Percentiles rank a stretch among this genome's conserved stretches.
These are phyloP conservation scores for Boletellus sp. DNA, from an alignment of 768 basidiomycete species.

Conservation along the genomic window DNA sequence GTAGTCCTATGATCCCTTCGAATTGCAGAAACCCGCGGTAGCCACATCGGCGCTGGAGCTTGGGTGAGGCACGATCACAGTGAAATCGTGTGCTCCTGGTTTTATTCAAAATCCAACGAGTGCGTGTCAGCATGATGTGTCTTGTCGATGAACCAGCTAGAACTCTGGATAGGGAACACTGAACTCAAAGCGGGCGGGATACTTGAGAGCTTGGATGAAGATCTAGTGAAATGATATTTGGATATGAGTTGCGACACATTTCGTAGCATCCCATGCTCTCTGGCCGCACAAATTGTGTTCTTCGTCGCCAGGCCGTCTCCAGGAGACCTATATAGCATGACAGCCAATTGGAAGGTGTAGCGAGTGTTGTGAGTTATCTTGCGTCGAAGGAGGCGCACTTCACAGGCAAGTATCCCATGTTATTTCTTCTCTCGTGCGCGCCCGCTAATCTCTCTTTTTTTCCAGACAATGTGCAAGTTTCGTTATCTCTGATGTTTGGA, in stretches of 20 bases:
- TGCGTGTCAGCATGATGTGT: slow-evolving; percentile 6
- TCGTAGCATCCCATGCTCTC: not conserved
- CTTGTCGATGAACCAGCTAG: no score
- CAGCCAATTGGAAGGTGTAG: slow-evolving; percentile 30
- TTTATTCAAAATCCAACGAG: slow-evolving; percentile 27
- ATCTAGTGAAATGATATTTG: no score
- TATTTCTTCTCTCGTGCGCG: no score
- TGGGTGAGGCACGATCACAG: slow-evolving; percentile 32
- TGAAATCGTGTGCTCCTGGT: slow-evolving; percentile 39
- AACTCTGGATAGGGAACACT: no score
- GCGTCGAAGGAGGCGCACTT: slow-evolving; percentile 32
- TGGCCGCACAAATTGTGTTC: no score
- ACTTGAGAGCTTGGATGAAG: no score
- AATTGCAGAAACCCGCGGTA: no score
- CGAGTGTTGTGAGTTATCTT: slow-evolving; percentile 32
- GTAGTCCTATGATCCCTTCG: not conserved
- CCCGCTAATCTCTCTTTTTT: no score
- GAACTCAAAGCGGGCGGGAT: no score
- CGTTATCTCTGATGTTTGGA: no score
- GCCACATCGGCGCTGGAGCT: slow-evolving; percentile 21
- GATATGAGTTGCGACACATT: not conserved
- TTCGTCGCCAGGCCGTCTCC: no score
- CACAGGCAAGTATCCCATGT: slow-evolving; percentile 25
- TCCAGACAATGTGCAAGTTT: no score
- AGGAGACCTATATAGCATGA: slow-evolving; percentile 16